Evolutionary conservation across 2,329 filamentous ascomycete genomes (phyloP), one percentile per base, ranked within the genome.

Genomic region (Plectosphaerella plurivora): DNA sequence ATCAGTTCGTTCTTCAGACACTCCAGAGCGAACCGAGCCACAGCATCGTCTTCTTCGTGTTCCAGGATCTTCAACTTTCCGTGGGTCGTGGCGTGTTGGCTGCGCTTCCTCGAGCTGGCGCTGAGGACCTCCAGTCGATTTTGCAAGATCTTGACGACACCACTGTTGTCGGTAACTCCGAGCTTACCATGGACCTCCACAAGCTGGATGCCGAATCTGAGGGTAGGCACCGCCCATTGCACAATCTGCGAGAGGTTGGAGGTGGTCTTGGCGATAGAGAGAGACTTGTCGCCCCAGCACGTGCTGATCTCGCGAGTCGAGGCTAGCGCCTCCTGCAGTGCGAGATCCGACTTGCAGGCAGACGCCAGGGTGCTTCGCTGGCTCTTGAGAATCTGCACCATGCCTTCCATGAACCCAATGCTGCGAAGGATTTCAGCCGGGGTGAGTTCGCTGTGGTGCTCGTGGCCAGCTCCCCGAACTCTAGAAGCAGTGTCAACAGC

Each of bases 371-470:
- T 68, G 46, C 66, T 68, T 53, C 87, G 77, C 65, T 92, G 88
- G 4, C 73, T 69, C 12, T 89, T 63, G 1, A 82, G 66, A n/a
- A 84, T 71, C 54, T 86, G 78, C 28, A 97, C 73, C 54, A 97
- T 78, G 24, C 92, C 91, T 66, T 99, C 94, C n/a, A 97, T 74
- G 58, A 89, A 89, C 0, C 91, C 91, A 47, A 89, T 80, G 65
- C 91, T 92, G 63, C 92, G 82, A 42, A 81, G 79, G 8, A 94
- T 81, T 60, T 97, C 91, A 9, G 89, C 86, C 42, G 84, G 79
- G 45, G 88, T 96, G 39, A 99, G 72, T 58, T 99, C 95, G 37
- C 89, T 86, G 1, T 89, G 91, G 68, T 96, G 91, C 49, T 90
- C 86, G 57, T 84, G 78, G 10, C 83, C 75, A 28, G 86, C 78